Evolutionary conservation across 2,329 filamentous ascomycete species (phyloP), one percentile per base, ranked within the genome.

Genomic region (Chaetothyriales sp.): DNA sequence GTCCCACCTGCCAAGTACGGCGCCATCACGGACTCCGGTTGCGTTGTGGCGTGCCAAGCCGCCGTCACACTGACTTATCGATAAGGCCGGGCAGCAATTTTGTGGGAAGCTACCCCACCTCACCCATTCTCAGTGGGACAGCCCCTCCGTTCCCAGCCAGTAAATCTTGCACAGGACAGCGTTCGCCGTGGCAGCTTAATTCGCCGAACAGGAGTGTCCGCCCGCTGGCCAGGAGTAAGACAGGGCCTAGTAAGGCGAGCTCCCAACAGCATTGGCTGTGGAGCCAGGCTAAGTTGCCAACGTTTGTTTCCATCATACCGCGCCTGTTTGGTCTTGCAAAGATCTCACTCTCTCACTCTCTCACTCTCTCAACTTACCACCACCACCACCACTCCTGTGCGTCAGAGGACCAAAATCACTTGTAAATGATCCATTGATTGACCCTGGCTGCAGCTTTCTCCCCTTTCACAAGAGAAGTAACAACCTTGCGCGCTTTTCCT

Each of bases 291-390:
- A 25, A 25, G 22, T 25, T 4, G 3, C 22, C 3, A 25, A 25
- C 22, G 3, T 25, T 40, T 15, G 4, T 15, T 15, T 40, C 33
- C 4, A 9, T 95, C 85, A 69, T 90, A 94, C 48, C 95, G 73
- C 66, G 89, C 95, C 68, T 95, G 89, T 44, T 82, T 85, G 49
- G 86, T 85, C 69, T 83, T 86, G 73, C 86, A 90, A 95, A 90
- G 66, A 95, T 88, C 70, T 95, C 89, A 70, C 95, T 89, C 62
- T 95, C 89, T 62, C 90, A 95, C 67, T 95, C 89, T 29, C 28
- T 29, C 28, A 5, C 28, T 29, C 28, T 15, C 33, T 6, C 6
- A 25, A 25, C 22, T 25, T 6, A 25, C 22, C 13, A 13, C 33
- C 33, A 25, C 22, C 13, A 13, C 33, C 33, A 40, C 10, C 9